Evolutionary conservation across 371 early-diverging fungal species (phyloP).

Genomic region (Catenaria anguillulae): DNA sequence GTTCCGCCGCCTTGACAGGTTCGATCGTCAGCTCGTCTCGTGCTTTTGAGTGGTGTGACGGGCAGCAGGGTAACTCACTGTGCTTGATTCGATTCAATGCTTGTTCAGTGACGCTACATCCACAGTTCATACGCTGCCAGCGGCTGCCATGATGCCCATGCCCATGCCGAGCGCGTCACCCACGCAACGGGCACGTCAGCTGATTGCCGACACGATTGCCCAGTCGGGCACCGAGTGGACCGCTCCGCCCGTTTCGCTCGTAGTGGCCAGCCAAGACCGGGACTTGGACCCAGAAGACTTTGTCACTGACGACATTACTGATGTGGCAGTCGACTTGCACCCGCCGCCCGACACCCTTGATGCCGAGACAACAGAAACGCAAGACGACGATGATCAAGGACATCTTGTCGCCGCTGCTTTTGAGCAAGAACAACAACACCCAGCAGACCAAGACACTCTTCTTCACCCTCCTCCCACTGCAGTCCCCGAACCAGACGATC

Average conservation of each 20-base stretch:
- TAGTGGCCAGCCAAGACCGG: neutral
- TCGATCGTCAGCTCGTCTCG: too few species aligned
- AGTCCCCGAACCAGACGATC: neutral
- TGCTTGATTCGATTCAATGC: too few species aligned
- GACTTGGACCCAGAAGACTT: neutral
- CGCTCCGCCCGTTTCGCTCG: neutral
- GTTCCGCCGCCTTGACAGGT: too few species aligned
- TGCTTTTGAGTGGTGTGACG: too few species aligned
- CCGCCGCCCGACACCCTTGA: neutral
- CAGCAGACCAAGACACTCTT: neutral
- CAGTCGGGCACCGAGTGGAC: neutral
- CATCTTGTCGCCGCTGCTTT: neutral
- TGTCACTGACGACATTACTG: neutral
- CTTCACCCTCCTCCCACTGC: neutral
- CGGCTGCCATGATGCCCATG: too few species aligned
- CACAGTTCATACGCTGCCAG: too few species aligned
- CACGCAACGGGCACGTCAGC: too few species aligned
- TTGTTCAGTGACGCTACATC: too few species aligned
- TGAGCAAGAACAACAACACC: neutral
- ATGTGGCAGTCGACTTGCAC: neutral
- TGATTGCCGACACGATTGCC: neutral
- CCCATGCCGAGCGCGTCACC: too few species aligned
- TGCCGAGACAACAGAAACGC: too few species aligned
- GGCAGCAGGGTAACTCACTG: too few species aligned
- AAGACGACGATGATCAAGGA: neutral